Evolutionary conservation across 768 basidiomycete genomes (phyloP).

Genomic region (Termitomyces sp.): DNA sequence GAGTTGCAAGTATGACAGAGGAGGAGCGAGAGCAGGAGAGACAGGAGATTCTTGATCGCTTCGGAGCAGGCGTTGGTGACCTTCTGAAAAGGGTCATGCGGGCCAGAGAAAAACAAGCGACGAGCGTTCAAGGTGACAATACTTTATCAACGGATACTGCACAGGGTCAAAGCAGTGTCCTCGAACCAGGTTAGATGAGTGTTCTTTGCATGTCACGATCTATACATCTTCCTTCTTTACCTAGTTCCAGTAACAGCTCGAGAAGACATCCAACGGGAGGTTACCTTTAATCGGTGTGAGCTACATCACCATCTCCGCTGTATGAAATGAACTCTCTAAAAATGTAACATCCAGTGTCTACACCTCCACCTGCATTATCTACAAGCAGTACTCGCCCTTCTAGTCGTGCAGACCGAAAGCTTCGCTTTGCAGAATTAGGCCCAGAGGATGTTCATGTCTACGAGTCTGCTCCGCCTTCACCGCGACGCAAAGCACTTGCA

Average conservation of each 20-base stretch:
- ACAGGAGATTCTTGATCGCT: slow-evolving; percentile 60
- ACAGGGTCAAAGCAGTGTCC: not conserved
- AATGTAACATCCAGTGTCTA: slow-evolving; percentile 19
- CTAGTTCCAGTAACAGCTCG: slow-evolving; percentile 14
- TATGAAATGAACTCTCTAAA: slow-evolving; percentile 2
- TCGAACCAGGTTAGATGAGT: slow-evolving; percentile 16
- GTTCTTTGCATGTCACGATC: not conserved
- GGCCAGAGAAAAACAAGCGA: slow-evolving; percentile 33
- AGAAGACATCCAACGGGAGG: slow-evolving; percentile 5
- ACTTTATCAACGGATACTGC: not conserved
- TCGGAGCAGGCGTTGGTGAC: slow-evolving; percentile 64
- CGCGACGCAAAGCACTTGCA: slow-evolving; percentile 54
- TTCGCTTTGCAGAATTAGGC: slow-evolving; percentile 74
- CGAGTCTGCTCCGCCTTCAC: slow-evolving; percentile 76
- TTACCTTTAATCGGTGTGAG: slow-evolving; percentile 11
- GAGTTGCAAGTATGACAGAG: slow-evolving; percentile 63
- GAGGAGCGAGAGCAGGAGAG: slow-evolving; percentile 66
- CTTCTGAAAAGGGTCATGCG: slow-evolving; percentile 52
- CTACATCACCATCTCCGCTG: not conserved
- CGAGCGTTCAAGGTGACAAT: not conserved
- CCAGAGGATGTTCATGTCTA: slow-evolving; percentile 79
- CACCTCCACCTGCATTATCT: slow-evolving; percentile 43
- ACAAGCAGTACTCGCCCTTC: slow-evolving; percentile 55
- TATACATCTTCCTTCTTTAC: not conserved
- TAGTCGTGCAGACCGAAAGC: slow-evolving; percentile 47